Evolutionary conservation across 2,329 filamentous ascomycete species (phyloP).

Genomic region (Blastomyces gilchristii): DNA sequence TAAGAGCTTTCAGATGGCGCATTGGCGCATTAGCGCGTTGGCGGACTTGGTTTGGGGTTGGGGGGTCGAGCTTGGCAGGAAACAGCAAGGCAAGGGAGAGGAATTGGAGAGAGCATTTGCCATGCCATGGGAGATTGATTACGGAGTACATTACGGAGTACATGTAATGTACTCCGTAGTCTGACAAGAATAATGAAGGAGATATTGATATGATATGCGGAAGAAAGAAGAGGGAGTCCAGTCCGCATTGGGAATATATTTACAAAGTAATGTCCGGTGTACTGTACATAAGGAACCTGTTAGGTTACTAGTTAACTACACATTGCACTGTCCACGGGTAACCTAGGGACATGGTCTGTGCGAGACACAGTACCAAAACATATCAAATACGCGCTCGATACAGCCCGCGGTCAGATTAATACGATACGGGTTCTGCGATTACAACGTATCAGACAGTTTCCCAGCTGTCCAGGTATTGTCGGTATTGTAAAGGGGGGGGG

Average conservation of each 20-base stretch:
- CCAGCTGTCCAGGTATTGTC: background rate
- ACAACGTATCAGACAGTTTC: background rate
- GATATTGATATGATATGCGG: no score
- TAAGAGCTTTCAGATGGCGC: background rate
- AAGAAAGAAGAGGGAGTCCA: no score
- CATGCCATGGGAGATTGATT: no score
- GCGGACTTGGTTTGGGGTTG: background rate
- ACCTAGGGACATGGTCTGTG: conserved; percentile 1
- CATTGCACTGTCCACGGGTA: no score
- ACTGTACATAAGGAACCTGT: no score
- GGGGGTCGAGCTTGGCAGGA: background rate
- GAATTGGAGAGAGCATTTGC: background rate
- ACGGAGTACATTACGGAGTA: no score
- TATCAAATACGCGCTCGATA: background rate
- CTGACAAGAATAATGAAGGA: no score
- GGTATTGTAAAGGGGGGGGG: no score
- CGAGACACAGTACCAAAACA: background rate
- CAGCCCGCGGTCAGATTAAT: background rate
- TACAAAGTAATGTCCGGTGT: no score
- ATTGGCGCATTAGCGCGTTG: no score
- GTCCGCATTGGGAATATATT: background rate
- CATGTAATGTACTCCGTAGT: no score
- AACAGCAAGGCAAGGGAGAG: background rate
- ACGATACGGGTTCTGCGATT: background rate
- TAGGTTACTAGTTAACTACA: no score